phyloP scores from a whole-genome alignment of 2,329 filamentous ascomycete genomes.

The Aspergillus chevalieri region DNA sequence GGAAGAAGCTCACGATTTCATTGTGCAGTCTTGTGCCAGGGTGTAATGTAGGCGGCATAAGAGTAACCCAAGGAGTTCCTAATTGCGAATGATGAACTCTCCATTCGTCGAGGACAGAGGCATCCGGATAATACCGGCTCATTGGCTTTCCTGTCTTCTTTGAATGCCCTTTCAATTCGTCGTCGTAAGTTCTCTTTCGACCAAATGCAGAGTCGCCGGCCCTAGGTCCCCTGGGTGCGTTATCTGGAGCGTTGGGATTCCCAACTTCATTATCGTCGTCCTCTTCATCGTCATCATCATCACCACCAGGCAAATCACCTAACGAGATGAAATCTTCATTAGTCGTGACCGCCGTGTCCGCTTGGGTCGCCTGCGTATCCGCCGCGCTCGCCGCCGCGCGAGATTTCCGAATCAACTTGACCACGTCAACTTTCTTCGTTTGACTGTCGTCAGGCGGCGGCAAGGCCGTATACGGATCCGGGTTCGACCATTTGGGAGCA shows the following conservation, averaged over 20 bases:
- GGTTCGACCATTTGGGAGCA: slow-evolving; percentile 85
- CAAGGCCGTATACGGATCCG: slow-evolving; percentile 83
- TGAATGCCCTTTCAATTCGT: slow-evolving; percentile 56
- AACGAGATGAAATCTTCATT: slow-evolving; percentile 87
- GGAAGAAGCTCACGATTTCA: slow-evolving; percentile 83
- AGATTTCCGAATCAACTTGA: slow-evolving; percentile 86
- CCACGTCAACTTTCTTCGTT: slow-evolving; percentile 76
- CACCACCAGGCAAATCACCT: slow-evolving; percentile 46
- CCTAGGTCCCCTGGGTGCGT: slow-evolving; percentile 33
- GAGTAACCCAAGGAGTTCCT: slow-evolving; percentile 57
- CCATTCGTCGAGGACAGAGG: slow-evolving; percentile 51
- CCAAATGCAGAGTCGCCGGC: slow-evolving; percentile 46
- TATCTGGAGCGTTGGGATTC: slow-evolving; percentile 23
- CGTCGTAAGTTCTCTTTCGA: slow-evolving; percentile 69
- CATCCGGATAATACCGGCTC: slow-evolving; percentile 47
- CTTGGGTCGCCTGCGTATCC: slow-evolving; percentile 38
- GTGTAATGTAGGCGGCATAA: slow-evolving; percentile 25
- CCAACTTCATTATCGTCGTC: slow-evolving; percentile 21
- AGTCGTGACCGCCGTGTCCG: slow-evolving; percentile 48
- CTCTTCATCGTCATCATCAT: slow-evolving; percentile 51
- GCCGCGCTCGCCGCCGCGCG: slow-evolving; percentile 54
- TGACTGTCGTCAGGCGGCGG: slow-evolving; percentile 70
- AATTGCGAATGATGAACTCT: slow-evolving; percentile 34
- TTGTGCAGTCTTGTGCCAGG: slow-evolving; percentile 62
- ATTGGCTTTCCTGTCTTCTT: slow-evolving; percentile 50